A percentile compares a stretch with the other conserved stretches of the same genome.
phyloP scores from a whole-genome alignment of 768 basidiomycete genomes.

The Daedalea quercina region DNA sequence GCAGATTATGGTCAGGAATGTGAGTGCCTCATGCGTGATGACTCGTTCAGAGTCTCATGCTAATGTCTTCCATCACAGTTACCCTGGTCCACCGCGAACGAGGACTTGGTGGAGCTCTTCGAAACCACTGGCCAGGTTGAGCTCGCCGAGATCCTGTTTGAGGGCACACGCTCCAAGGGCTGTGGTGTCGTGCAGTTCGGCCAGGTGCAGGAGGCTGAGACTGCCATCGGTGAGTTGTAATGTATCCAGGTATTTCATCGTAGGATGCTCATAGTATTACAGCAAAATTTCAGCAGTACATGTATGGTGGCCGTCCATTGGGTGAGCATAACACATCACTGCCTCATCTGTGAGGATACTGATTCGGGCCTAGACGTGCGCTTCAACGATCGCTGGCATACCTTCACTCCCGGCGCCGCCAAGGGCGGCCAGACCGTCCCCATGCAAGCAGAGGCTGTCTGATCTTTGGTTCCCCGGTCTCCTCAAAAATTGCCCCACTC shows the following conservation, averaged over 20 bases:
- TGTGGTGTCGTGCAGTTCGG: slow-evolving; percentile 95
- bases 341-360: not conserved
- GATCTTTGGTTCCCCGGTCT: not conserved
- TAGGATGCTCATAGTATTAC: not conserved
- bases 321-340: slow-evolving; percentile 36
- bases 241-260: not conserved
- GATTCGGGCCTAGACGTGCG: slow-evolving; percentile 60
- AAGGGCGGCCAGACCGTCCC: slow-evolving; percentile 75
- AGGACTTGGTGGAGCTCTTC: slow-evolving; percentile 95
- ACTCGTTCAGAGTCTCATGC: not conserved
- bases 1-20: slow-evolving; percentile 98
- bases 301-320: slow-evolving; percentile 88
- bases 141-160: slow-evolving; percentile 90
- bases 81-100: slow-evolving; percentile 98
- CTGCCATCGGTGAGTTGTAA: slow-evolving; percentile 67
- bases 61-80: slow-evolving; percentile 41
- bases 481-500: not conserved
- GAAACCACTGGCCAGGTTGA: slow-evolving; percentile 97
- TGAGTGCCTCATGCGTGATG: slow-evolving; percentile 37
- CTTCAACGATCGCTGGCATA: slow-evolving; percentile 95
- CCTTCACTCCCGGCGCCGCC: slow-evolving; percentile 82
- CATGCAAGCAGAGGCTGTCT: slow-evolving; percentile 49
- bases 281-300: slow-evolving; percentile 94
- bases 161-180: slow-evolving; percentile 89
- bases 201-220: slow-evolving; percentile 83